Base-by-base conservation (phyloP, 192 early-diverging fungal species). In the Linnemannia zychae region DNA sequence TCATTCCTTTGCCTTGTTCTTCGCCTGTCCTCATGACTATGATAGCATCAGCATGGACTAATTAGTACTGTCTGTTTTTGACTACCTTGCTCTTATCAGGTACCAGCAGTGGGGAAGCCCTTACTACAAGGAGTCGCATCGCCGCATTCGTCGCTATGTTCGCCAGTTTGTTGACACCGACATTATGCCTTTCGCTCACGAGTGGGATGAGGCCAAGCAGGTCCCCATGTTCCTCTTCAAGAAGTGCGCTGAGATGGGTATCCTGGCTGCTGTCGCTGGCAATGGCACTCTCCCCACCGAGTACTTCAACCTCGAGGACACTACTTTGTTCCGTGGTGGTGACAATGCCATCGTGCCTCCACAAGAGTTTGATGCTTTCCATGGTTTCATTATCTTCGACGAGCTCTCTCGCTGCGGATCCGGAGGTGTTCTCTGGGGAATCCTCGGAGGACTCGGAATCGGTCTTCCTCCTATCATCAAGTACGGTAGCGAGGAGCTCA, bases 161-260 rank as follows among this genome's bases (percentile, higher is more conserved):
- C 91, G 96, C 71, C 73, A 80, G 31, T 97, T 95, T 89, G 95
- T 95, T n/a, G 95, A 96, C 52, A 93, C 90, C 49, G 95, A 97
- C 65, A 89, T 96, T 49, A 95, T 93, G 88, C 94, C 95, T 18
- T 92, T 89, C 81, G 89, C 90, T 75, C 92, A 90, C 84, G 95
- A 95, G 83, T 96, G 94, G 96, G 96, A 97, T 80, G 96, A 96
- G 86, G 92, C 92, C 48, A 97, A 96, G 81, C 77, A 92, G 57
- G 90, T 96, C 31, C 96, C 96, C 17, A 92, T 90, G 49, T 87
- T 88, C 40, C 57, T 97, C 33, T 97, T 94, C 82, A 88, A 89
- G 72, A 97, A 96, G 88, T 92, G 93, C 31, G 95, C 90, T 17
- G 80, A 95, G 67, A 92, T 91, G 53, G 96, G 96, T 79, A 93